Evolutionary conservation across 1,284 basidiomycete species (phyloP).

Genomic region (Phellinidium pouzarii): DNA sequence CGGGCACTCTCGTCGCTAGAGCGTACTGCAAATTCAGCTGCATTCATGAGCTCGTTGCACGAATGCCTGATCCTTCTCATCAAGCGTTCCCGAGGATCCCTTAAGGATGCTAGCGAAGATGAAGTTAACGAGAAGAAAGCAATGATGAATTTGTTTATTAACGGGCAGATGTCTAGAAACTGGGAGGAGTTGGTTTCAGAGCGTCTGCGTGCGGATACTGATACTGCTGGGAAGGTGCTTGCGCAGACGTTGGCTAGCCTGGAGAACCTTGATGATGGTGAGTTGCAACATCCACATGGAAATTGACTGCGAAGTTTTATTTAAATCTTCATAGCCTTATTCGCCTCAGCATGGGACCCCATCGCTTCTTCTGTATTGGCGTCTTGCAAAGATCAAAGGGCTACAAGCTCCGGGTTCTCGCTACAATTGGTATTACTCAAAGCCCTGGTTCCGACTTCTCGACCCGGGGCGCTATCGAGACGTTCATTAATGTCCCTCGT

Average conservation of each 20-base stretch:
- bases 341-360: constrained; percentile 40
- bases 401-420: neutral
- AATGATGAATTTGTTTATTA: constrained; percentile 30
- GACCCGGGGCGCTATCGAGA: neutral
- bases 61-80: constrained; percentile 64
- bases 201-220: constrained; percentile 42
- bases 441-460: neutral
- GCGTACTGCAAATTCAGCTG: constrained; percentile 42
- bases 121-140: constrained; percentile 13
- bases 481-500: neutral
- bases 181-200: constrained; percentile 41
- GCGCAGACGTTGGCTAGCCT: constrained; percentile 39
- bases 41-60: constrained; percentile 62
- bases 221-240: constrained; percentile 38
- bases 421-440: neutral
- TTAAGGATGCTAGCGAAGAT: constrained; percentile 18
- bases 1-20: constrained; percentile 52
- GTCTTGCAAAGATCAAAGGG: neutral
- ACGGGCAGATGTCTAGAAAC: constrained; percentile 40
- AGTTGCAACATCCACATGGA: constrained; percentile 16
- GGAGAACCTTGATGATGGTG: constrained; percentile 37
- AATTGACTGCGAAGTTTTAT: neutral
- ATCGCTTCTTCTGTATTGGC: constrained; percentile 22
- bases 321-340: constrained; percentile 30
- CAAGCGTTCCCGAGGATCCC: constrained; percentile 31